phyloP scores from a whole-genome alignment of 306 rosid genomes.

The Ziziphus jujuba region DNA sequence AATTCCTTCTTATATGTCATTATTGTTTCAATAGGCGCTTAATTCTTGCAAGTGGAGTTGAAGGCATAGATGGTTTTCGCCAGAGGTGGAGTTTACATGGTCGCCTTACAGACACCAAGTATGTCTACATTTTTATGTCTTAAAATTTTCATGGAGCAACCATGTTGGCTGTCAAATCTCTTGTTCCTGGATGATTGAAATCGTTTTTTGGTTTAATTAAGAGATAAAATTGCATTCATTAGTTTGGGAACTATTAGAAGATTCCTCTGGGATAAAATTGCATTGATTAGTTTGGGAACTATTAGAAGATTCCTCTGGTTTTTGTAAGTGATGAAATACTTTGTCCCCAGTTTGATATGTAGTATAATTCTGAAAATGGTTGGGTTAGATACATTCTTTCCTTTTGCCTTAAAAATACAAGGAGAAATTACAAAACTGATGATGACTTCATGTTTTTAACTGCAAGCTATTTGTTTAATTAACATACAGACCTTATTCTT shows the following conservation, averaged over 20 bases:
- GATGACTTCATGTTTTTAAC: too few species aligned
- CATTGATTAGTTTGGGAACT: too few species aligned
- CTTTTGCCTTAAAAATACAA: not conserved
- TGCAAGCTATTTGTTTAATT: not conserved
- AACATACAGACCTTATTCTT: not conserved
- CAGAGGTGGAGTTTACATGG: slow-evolving; percentile 96
- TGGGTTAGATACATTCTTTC: not conserved
- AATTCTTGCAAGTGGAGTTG: slow-evolving; percentile 91
- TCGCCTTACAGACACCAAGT: slow-evolving; percentile 84
- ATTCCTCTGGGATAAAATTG: not conserved
- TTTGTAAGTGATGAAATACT: too few species aligned
- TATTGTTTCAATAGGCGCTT: slow-evolving; percentile 57
- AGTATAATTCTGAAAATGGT: too few species aligned
- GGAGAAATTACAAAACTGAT: too few species aligned
- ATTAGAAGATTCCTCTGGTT: not conserved
- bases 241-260: too few species aligned
- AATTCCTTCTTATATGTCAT: slow-evolving; percentile 10
- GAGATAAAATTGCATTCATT: not conserved
- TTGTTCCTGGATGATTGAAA: not conserved
- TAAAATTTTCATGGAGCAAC: slow-evolving; percentile 23
- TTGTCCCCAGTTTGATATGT: too few species aligned
- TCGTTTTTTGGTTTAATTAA: not conserved
- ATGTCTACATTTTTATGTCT: slow-evolving; percentile 27
- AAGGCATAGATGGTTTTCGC: slow-evolving; percentile 87
- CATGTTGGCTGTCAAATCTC: not conserved